Evolutionary conservation across 306 rosid genomes (phyloP).

Genomic region (Ormosia semicastrata): DNA sequence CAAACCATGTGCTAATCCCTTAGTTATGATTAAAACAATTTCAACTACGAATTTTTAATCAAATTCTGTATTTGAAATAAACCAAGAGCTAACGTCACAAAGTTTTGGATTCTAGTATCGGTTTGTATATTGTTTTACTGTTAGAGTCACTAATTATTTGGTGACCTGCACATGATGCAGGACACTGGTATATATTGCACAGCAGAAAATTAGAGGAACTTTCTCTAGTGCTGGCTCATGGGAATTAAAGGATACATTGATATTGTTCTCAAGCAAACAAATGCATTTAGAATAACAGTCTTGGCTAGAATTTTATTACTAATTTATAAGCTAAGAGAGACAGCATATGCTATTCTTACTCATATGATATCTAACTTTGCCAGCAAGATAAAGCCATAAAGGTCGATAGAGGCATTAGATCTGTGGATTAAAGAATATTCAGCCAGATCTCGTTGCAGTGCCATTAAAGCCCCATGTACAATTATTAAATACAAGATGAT

Average conservation of each 20-base stretch:
- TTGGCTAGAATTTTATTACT: background rate
- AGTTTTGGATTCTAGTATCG: background rate
- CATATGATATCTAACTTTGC: background rate
- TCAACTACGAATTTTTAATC: background rate
- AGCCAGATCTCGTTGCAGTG: background rate
- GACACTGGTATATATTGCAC: background rate
- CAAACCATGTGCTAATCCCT: slow-evolving; percentile 27
- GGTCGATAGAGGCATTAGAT: background rate
- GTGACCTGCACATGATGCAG: background rate
- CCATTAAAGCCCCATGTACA: background rate
- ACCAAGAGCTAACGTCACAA: background rate
- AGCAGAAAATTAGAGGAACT: background rate
- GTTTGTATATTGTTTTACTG: background rate
- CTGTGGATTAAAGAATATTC: slow-evolving; percentile 24
- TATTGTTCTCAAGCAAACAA: background rate
- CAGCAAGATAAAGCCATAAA: slow-evolving; percentile 19
- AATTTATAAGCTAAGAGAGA: background rate
- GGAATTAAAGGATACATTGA: background rate
- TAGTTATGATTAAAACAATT: background rate
- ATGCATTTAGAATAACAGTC: background rate
- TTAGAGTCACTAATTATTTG: background rate
- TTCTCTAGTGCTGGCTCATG: background rate
- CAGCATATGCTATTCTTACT: background rate
- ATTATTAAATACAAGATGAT: background rate
- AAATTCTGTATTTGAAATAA: background rate